Base-by-base conservation (phyloP, 306 rosid species). In the Fragaria nilgerrensis region DNA sequence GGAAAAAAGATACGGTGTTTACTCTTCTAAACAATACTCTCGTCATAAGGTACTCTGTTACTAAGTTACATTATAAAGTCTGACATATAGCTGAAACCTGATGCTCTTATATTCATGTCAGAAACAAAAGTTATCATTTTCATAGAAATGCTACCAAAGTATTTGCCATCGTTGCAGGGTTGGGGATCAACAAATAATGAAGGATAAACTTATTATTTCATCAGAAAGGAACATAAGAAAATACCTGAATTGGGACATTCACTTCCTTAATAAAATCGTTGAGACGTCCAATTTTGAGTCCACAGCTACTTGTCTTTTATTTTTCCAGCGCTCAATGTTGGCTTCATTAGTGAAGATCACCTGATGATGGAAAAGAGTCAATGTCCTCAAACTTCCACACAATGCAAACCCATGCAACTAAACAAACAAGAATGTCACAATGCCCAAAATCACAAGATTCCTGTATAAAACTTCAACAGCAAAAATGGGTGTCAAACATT, bases 261-360 rank as follows among this genome's bases (percentile, higher is more conserved):
- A 92, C 97, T 80, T 75, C 50, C 82, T 80, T 36, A 67, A 95
- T 90, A 76, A 95, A 95, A 67, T 79, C 84, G 83, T 87, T 90
- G 61, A 95, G 96, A 39, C 97, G 93, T 20, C 98, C 98, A 73
- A 92, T 77, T 88, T 95, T 67, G 97, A 92, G 89, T 95, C 97
- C 78, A 95, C 96, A 0, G 98, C 97, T 19, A 36, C 84, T 79
- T 95, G 98, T 83, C 98, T 90, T 86, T 84, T 88, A 3, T 95
- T 92, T 79, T 89, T 95, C 97, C 97, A 92, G 75, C 96, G 94
- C 70, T 95, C 98, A 69, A 95, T 95, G 85, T 95, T 95, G 80
- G 97, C 84, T 86, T 95, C 98, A 73, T 95, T 95, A 41, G 98
- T 95, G 79, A 92, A 95, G 80, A 95, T 88, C 76, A 95, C 98